Evolutionary conservation across 108 stramenopile species (phyloP).

Genomic region (Chaetoceros muelleri): DNA sequence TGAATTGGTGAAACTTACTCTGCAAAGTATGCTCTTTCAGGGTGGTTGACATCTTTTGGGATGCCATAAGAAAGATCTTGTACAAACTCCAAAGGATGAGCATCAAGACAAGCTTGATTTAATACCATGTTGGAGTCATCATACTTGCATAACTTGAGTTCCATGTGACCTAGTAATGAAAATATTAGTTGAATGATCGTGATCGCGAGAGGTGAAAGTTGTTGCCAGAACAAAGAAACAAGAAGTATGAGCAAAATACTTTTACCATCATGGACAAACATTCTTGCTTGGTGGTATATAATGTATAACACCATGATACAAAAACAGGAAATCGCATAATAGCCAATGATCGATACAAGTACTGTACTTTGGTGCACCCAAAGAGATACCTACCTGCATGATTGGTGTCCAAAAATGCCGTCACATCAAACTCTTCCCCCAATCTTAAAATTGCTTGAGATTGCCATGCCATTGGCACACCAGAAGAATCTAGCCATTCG

Average conservation of each 20-base stretch:
- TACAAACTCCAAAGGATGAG: not conserved
- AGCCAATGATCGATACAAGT: too few relatives aligned
- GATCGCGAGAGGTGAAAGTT: too few relatives aligned
- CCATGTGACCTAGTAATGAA: not conserved
- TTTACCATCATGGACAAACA: too few relatives aligned
- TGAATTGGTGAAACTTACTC: too few relatives aligned
- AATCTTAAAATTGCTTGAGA: not conserved
- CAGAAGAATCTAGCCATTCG: constrained; percentile 1
- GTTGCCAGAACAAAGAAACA: not conserved
- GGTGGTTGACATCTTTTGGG: not conserved
- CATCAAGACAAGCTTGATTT: not conserved
- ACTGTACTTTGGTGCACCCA: too few relatives aligned
- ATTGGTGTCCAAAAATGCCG: constrained; percentile 4
- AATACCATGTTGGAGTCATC: too few relatives aligned
- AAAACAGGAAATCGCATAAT: too few relatives aligned
- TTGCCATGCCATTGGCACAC: not conserved
- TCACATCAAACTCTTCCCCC: not conserved
- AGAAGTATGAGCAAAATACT: not conserved
- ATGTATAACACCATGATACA: too few relatives aligned
- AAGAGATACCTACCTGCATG: not conserved
- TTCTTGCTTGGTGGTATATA: too few relatives aligned
- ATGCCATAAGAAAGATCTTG: not conserved
- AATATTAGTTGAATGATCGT: too few relatives aligned
- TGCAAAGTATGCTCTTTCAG: not conserved
- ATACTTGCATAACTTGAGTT: not conserved